phyloP scores from a whole-genome alignment of 306 rosid species.

The Adenanthera pavonina region DNA sequence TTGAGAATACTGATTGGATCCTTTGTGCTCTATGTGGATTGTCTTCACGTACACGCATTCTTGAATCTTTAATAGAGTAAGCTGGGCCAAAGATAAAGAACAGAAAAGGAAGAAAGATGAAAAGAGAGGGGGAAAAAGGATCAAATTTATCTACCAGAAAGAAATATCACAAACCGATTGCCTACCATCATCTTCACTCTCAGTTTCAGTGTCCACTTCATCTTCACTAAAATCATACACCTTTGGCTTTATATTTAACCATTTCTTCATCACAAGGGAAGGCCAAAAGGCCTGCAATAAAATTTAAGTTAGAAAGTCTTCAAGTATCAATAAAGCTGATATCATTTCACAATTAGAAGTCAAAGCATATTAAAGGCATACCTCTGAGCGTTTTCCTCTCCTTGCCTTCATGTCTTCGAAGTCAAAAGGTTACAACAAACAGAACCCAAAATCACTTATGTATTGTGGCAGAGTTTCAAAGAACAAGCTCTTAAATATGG shows the following conservation, averaged over 20 bases:
- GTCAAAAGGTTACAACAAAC: slow-evolving; percentile 39
- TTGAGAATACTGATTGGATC: slow-evolving; percentile 54
- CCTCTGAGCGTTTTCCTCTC: slow-evolving; percentile 83
- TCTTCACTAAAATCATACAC: slow-evolving; percentile 94
- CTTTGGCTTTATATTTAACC: slow-evolving; percentile 92
- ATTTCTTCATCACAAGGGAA: slow-evolving; percentile 93
- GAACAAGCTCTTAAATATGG: slow-evolving; percentile 54
- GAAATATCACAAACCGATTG: slow-evolving; percentile 12
- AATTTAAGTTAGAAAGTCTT: slow-evolving; percentile 36
- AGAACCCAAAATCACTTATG: slow-evolving; percentile 38
- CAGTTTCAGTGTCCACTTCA: slow-evolving; percentile 93
- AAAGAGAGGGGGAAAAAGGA: not conserved
- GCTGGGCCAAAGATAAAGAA: slow-evolving; percentile 54
- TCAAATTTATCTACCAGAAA: slow-evolving; percentile 20
- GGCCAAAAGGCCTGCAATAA: slow-evolving; percentile 92
- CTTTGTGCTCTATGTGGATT: slow-evolving; percentile 49
- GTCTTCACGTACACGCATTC: slow-evolving; percentile 48
- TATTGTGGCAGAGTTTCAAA: slow-evolving; percentile 43
- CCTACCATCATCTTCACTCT: slow-evolving; percentile 95
- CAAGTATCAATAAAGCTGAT: slow-evolving; percentile 1
- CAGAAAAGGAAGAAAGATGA: slow-evolving; percentile 18
- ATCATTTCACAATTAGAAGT: slow-evolving; percentile 21
- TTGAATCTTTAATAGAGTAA: slow-evolving; percentile 55
- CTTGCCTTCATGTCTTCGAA: slow-evolving; percentile 63
- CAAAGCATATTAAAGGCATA: slow-evolving; percentile 38